Evolutionary conservation across 2,329 filamentous ascomycete genomes (phyloP).

Genomic region (Berkeleyomyces rouxiae): DNA sequence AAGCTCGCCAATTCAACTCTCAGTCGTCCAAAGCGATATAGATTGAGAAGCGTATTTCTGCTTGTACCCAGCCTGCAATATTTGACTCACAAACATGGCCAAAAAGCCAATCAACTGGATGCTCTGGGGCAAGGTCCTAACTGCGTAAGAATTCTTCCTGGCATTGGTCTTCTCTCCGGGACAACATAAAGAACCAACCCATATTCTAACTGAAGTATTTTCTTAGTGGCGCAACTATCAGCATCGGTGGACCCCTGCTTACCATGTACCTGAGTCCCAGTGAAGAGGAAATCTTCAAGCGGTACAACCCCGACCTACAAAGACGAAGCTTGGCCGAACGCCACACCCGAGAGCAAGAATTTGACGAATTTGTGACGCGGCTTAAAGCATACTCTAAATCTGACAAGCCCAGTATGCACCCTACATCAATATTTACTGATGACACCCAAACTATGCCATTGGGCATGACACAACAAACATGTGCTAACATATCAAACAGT

Average conservation of each 20-base stretch:
- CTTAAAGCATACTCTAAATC: slow-evolving; percentile 83
- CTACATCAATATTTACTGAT: not conserved
- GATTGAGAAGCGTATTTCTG: not conserved
- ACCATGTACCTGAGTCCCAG: slow-evolving; percentile 66
- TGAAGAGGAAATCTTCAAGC: slow-evolving; percentile 81
- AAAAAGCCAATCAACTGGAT: slow-evolving; percentile 24
- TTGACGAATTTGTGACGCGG: slow-evolving; percentile 69
- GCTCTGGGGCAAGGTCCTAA: slow-evolving; percentile 52
- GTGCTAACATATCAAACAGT: slow-evolving; percentile 21
- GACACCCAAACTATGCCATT: not conserved
- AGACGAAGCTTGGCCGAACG: slow-evolving; percentile 69
- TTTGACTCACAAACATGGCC: slow-evolving; percentile 1
- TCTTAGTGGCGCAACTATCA: slow-evolving; percentile 50
- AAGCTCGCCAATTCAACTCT: not conserved
- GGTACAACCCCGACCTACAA: slow-evolving; percentile 90
- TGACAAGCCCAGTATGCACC: slow-evolving; percentile 65
- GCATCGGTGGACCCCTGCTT: slow-evolving; percentile 71
- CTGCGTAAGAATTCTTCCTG: slow-evolving; percentile 35
- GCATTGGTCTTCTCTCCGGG: not conserved
- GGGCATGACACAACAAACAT: not conserved
- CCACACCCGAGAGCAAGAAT: slow-evolving; percentile 62
- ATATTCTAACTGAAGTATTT: not conserved
- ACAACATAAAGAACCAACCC: not conserved
- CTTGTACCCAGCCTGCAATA: not conserved
- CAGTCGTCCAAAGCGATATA: not conserved